Base-by-base conservation (phyloP, 2,329 filamentous ascomycete genomes). In the Apiospora rasikravindrae region DNA sequence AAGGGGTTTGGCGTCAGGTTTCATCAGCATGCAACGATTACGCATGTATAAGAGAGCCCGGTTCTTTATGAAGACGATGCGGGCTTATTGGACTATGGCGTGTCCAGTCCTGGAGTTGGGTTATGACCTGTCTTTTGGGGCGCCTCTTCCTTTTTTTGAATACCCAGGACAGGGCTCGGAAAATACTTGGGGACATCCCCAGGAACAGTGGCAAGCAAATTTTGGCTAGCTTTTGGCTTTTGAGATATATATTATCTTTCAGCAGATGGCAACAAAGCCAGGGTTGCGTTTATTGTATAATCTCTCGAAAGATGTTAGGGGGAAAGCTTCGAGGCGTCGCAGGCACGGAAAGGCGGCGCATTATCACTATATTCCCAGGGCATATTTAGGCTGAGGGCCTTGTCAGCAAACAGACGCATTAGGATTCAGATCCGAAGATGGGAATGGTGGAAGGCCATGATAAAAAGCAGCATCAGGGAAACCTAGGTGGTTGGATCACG, bases 241-340 rank as follows among this genome's bases (percentile, higher is more conserved):
- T 40, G 37, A 37, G 57, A 64, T 64, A 64, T 64, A 40, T 64
- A 40, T 64, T 64, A 40, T 64, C 29, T 37, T 40, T 64, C 29
- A 40, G 24, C 57, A 40, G 57, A n/a, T 33, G 33, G 57, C 57
- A 64, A 26, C 26, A 64, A 13, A 33, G 33, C n/a, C 57, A 64
- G 57, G 57, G 40, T 64, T 40, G 57, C 57, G 57, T n/a, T 64
- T 64, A 64, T 40, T 64, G 57, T 64, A 40, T 64, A 64, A 64
- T 64, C 57, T 64, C 57, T 40, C 33, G 33, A n/a, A 24, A 64
- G 33, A 64, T 64, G 57, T 64, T 61, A 37, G 8, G 49, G 33
- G 57, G 57, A 40, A 40, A 40, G 19, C 57, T 64, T 64, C 22
- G 53, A 37, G 33, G 29, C 10, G 29, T 64, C 57, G 57, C 57